Conservation (phyloP, 1,284 basidiomycete species). For the Puccinia coronata region DNA sequence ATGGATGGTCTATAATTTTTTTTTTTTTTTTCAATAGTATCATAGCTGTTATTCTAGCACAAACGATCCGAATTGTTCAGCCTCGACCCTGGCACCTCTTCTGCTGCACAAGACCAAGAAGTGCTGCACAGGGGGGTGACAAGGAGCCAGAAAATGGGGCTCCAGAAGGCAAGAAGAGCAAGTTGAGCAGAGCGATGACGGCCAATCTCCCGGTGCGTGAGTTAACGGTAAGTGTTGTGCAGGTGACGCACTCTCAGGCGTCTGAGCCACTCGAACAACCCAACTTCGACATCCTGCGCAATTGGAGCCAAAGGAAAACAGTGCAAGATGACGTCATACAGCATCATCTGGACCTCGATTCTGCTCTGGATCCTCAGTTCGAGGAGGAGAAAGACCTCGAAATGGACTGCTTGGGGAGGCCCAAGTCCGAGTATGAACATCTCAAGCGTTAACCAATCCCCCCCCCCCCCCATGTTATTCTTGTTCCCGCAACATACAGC, state of each 20-base stretch:
- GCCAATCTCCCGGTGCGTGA: constrained; percentile 29
- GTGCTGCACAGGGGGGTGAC: neutral
- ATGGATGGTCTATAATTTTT: neutral
- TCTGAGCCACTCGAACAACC: constrained; percentile 43
- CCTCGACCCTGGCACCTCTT: constrained; percentile 20
- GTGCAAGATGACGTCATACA: constrained; percentile 25
- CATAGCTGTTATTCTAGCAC: constrained; percentile 34
- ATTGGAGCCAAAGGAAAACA: constrained; percentile 38
- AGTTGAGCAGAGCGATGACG: neutral
- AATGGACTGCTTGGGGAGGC: constrained; percentile 14
- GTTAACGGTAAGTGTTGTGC: constrained; percentile 39
- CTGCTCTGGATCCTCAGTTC: constrained; percentile 28
- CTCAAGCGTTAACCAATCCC: constrained; percentile 9
- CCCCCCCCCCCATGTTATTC: neutral
- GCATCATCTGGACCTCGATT: constrained; percentile 38
- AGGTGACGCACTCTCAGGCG: constrained; percentile 43
- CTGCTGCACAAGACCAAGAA: constrained; percentile 13
- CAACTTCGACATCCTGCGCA: constrained; percentile 40
- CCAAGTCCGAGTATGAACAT: constrained; percentile 18
- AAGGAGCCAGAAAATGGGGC: neutral
- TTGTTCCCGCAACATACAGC: neutral
- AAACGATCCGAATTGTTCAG: constrained; percentile 43
- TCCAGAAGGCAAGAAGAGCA: neutral
- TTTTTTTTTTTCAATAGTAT: neutral
- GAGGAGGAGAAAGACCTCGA: constrained; percentile 23